Conservation (phyloP, 805 yeast genomes). For the Lachancea lanzarotensis region DNA sequence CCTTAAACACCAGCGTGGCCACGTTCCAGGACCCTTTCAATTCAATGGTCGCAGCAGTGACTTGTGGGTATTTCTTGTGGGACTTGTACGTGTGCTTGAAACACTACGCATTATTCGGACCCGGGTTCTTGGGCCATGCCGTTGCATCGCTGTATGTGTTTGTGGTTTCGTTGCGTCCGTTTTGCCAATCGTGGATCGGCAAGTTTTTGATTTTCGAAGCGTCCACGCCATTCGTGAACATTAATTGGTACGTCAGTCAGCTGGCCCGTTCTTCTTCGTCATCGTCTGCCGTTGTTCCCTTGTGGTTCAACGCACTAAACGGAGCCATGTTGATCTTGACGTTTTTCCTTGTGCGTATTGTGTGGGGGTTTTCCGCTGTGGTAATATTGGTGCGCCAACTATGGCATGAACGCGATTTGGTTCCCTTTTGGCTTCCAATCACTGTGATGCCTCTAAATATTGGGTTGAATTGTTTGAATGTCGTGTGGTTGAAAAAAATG, state of each 20-base stretch:
- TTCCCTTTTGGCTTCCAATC: slow-evolving; percentile 43
- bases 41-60: slow-evolving; percentile 63
- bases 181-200: slow-evolving; percentile 74
- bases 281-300: slow-evolving; percentile 43
- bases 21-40: slow-evolving; percentile 71
- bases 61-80: slow-evolving; percentile 89
- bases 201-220: slow-evolving; percentile 79
- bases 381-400: slow-evolving; percentile 43
- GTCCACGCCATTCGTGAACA: slow-evolving; percentile 90
- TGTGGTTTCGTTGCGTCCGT: slow-evolving; percentile 56
- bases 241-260: slow-evolving; percentile 84
- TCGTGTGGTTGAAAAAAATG: slow-evolving; percentile 90
- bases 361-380: slow-evolving; percentile 84
- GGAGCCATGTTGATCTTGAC: slow-evolving; percentile 62
- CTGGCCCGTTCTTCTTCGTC: slow-evolving; percentile 30
- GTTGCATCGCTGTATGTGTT: slow-evolving; percentile 74
- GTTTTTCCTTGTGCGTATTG: slow-evolving; percentile 71
- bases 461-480: slow-evolving; percentile 59
- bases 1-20: slow-evolving; percentile 44
- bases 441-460: slow-evolving; percentile 52
- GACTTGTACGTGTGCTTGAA: slow-evolving; percentile 65
- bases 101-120: slow-evolving; percentile 65
- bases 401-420: slow-evolving; percentile 36
- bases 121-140: slow-evolving; percentile 80
- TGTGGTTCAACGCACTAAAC: slow-evolving; percentile 49